Base-by-base conservation (phyloP, 2,329 filamentous ascomycete genomes). In the Verticillium albo-atrum region DNA sequence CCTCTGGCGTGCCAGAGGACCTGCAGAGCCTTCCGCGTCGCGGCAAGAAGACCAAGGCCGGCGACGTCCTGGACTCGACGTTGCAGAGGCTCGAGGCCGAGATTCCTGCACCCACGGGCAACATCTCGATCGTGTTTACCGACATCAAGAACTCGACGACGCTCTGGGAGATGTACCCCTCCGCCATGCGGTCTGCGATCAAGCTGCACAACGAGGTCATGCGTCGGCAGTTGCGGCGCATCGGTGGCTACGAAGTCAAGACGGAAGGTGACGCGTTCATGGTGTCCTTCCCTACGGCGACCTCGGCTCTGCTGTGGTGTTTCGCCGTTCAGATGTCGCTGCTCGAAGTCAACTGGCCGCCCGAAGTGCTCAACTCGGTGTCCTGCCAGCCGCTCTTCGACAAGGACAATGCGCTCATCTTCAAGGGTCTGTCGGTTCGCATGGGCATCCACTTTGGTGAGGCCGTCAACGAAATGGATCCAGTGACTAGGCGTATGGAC, bases 251-350 rank as follows among this genome's bases (percentile, higher is more conserved):
- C 70, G 95, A 99, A 76, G 95, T 99, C 74, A 99, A 99, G 82
- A 99, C 95, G 20, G 95, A 99, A 91, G 95, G 95, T 66, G 95
- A 99, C 75, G 95, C 95, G 9, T 99, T 99, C 70, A 98, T 99
- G 93, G 95, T 99, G 32, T 96, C 94, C 10, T 99, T 99, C 75
- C 91, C 93, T 2, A 98, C 95, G 0, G 92, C 95, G 2, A 98
- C 95, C 1, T 95, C 93, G 9, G 95, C 95, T 5, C 78, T 99
- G 55, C 82, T 99, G 7, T 99, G 95, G 95, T 96, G 90, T 67
- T 99, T 99, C 76, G 91, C 92, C 25, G 93, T 97, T 28, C 95
- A 99, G 73, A 89, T 88, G 65, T 85, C 89, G 68, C 84, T 99
- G 4, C 84, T 99, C 2, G 91, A 97, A 65, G 91, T 96, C 23